Conservation (phyloP, 805 yeast species). For the Myxozyma vanderwaltii region DNA sequence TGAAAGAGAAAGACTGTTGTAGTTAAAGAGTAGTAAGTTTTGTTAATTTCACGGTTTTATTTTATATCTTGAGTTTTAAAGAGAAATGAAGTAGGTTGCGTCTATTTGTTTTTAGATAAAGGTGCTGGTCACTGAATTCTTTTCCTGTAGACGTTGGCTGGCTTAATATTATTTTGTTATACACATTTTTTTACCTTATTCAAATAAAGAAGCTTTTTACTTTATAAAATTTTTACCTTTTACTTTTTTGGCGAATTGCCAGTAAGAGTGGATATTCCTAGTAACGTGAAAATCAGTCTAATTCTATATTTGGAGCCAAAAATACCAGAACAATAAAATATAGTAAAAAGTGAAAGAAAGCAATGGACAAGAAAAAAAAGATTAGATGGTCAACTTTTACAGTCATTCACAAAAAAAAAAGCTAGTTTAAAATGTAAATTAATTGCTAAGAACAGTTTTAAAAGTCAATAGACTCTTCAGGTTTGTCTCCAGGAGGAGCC, state of each 20-base stretch:
- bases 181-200: neutral
- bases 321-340: too few species aligned
- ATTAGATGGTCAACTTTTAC: neutral
- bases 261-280: too few species aligned
- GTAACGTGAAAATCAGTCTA: too few species aligned
- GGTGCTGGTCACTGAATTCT: conserved; percentile 14
- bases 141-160: neutral
- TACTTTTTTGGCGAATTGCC: too few species aligned
- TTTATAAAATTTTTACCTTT: neutral
- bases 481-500: too few species aligned
- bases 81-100: neutral
- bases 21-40: neutral
- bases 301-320: too few species aligned
- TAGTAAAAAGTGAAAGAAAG: neutral
- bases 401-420: neutral
- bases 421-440: too few species aligned
- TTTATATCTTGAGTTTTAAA: neutral
- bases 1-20: neutral
- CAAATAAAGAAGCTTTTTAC: neutral
- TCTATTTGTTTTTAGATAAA: neutral
- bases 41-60: neutral
- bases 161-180: neutral
- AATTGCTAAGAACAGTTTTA: too few species aligned
- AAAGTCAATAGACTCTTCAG: too few species aligned
- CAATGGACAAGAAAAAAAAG: neutral